Conservation (phyloP, 2,329 filamentous ascomycete genomes). For the Stagonosporopsis chrysanthemi region DNA sequence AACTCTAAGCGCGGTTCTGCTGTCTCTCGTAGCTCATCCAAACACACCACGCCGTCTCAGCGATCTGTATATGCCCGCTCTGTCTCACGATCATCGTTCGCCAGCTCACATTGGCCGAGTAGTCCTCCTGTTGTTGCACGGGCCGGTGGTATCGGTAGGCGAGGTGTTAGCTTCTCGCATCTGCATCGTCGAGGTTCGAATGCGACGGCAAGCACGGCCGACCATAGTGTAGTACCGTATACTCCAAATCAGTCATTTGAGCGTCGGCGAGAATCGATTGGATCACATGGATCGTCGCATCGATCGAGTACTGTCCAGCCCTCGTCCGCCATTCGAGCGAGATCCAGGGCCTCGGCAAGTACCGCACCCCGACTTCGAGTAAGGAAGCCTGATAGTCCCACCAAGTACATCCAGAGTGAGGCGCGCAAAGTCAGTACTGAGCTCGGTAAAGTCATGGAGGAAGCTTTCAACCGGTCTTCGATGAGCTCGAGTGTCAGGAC, state of each 20-base stretch:
- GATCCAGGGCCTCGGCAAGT: constrained; percentile 34
- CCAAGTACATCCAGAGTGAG: constrained; percentile 73
- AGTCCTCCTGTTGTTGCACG: constrained; percentile 57
- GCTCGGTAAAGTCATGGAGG: constrained; percentile 88
- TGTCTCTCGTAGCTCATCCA: constrained; percentile 43
- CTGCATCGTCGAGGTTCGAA: constrained; percentile 55
- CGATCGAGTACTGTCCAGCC: constrained; percentile 28
- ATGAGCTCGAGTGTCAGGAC: constrained; percentile 61
- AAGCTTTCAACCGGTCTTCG: constrained; percentile 81
- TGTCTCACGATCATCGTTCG: constrained; percentile 53
- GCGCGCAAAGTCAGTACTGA: constrained; percentile 83
- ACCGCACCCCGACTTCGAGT: constrained; percentile 38
- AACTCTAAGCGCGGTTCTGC: constrained; percentile 43
- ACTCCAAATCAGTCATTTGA: constrained; percentile 42
- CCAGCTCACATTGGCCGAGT: constrained; percentile 57
- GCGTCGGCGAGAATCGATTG: constrained; percentile 29
- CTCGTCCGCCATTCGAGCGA: constrained; percentile 42
- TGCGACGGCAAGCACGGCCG: constrained; percentile 49
- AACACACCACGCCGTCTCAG: constrained; percentile 41
- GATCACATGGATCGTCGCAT: constrained; percentile 34
- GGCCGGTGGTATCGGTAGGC: constrained; percentile 63
- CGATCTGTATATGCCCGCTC: constrained; percentile 33
- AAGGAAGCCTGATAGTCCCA: constrained; percentile 55
- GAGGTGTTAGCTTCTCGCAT: constrained; percentile 70
- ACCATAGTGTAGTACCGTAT: constrained; percentile 36